Evolutionary conservation across 768 basidiomycete species (phyloP), one percentile per base, ranked within the genome.

Genomic region (Tylopilus cervinicoccineus): DNA sequence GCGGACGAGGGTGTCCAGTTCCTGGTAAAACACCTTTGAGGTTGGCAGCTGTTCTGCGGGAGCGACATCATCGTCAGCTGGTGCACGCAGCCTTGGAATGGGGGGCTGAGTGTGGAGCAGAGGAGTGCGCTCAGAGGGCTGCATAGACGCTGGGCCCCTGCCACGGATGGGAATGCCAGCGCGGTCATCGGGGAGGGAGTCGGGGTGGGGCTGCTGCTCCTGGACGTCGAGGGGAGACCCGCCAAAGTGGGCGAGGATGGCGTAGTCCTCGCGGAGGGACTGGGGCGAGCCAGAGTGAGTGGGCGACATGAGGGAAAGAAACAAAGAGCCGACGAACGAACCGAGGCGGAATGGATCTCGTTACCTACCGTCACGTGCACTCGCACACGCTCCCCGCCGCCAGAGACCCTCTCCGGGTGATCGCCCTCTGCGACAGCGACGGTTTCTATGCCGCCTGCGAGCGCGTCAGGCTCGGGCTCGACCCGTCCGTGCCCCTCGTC

Each of bases 361-460:
- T 93, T 51, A 92, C 90, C 6, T 93, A 92, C 65, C 78, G 88
- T 10, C 89, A 91, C 57, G 58, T 92, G 11, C 75, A 82, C 34
- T 80, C 84, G 1, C 77, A 80, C 24, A 83, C 77, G n/a, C n/a
- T n/a, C 53, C 76, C 83, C 14, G 86, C 85, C 17, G 78, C 81
- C 32, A 76, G 73, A 57, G 88, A 91, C 62, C 89, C 89, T 1
- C 70, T 93, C 2, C 82, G 93, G 11, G 86, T 87, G 38, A 76
- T 97, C 31, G 93, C 91, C 0, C 84, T 96, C 37, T 93, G 91
- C 64, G 93, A 97, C 61, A 88, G 84, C 66, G 88, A 88, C 70
- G 89, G 86, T 1, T 93, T 86, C 61, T 90, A 86, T 64, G 79
- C 78, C 12, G 83, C 87, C 7, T 94, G 89, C 70, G 94, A 96